phyloP scores from a whole-genome alignment of 2,329 filamentous ascomycete genomes.

The Teratosphaeria destructans region DNA sequence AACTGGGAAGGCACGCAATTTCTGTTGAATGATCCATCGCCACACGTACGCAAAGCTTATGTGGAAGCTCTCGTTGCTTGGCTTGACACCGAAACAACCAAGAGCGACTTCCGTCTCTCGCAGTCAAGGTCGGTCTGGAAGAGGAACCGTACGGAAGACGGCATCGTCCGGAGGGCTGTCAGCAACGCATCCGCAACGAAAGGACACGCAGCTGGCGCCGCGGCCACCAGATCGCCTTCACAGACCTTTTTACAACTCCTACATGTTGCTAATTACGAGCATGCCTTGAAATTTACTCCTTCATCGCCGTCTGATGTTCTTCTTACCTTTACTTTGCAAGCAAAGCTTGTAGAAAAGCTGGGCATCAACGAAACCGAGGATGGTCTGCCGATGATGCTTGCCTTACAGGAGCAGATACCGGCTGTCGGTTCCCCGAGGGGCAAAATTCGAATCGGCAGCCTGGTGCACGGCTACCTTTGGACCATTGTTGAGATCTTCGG shows the following conservation, averaged over 20 bases:
- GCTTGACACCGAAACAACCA: conserved; percentile 40
- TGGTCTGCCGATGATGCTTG: conserved; percentile 79
- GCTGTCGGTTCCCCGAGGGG: conserved; percentile 54
- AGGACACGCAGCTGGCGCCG: conserved; percentile 36
- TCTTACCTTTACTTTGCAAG: conserved; percentile 65
- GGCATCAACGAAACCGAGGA: conserved; percentile 72
- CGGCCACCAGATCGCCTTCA: conserved; percentile 35
- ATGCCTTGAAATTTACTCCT: conserved; percentile 61
- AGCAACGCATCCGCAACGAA: conserved; percentile 49
- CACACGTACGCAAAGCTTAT: conserved; percentile 72
- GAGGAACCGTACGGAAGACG: conserved; percentile 19
- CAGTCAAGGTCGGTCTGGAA: conserved; percentile 5
- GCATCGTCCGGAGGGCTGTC: conserved; percentile 50
- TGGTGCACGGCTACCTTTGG: conserved; percentile 88
- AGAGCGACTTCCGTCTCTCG: conserved; percentile 16
- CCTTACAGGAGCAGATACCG: conserved; percentile 74
- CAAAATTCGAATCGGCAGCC: conserved; percentile 69
- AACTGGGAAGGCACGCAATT: conserved; percentile 97
- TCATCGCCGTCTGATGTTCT: conserved; percentile 51
- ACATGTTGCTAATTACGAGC: conserved; percentile 83
- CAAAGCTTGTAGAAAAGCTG: conserved; percentile 62
- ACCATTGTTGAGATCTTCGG: conserved; percentile 65
- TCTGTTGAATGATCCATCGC: conserved; percentile 72
- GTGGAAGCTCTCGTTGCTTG: conserved; percentile 74
- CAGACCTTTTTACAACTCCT: conserved; percentile 63